These are phyloP conservation scores for Suhomyces sp. DNA, from an alignment of 805 yeast species.

Conservation along the genomic window DNA sequence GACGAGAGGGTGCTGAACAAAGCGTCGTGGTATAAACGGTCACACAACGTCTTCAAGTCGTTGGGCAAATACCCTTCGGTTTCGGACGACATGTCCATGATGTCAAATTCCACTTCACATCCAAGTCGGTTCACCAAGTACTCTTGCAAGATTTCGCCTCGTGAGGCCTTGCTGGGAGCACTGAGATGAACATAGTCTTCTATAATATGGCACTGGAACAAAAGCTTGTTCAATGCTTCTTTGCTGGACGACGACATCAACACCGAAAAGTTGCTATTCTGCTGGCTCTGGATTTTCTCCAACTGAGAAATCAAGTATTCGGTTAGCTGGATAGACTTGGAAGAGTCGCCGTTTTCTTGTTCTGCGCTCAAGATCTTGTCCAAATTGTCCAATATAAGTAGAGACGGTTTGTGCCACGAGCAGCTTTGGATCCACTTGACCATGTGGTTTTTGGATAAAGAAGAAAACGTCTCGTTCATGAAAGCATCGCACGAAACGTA, in stretches of 20 bases:
- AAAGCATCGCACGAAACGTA: conserved; percentile 52
- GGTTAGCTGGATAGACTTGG: conserved; percentile 60
- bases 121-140: conserved; percentile 30
- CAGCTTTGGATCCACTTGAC: conserved; percentile 47
- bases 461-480: conserved; percentile 52
- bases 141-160: conserved; percentile 47
- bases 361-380: conserved; percentile 73
- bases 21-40: conserved; percentile 60
- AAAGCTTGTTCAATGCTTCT: conserved; percentile 57
- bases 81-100: conserved; percentile 51
- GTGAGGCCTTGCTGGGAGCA: conserved; percentile 65
- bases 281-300: conserved; percentile 42
- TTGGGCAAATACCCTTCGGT: conserved; percentile 90
- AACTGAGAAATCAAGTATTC: conserved; percentile 52
- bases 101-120: conserved; percentile 38
- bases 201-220: conserved; percentile 68
- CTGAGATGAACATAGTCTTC: conserved; percentile 58
- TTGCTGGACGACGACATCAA: conserved; percentile 63
- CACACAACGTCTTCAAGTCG: conserved; percentile 70
- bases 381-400: conserved; percentile 73
- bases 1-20: conserved; percentile 18
- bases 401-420: conserved; percentile 76
- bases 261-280: conserved; percentile 49
- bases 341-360: conserved; percentile 54
- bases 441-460: conserved; percentile 43